Base-by-base conservation (phyloP, 768 basidiomycete species). In the Boletales sp. region DNA sequence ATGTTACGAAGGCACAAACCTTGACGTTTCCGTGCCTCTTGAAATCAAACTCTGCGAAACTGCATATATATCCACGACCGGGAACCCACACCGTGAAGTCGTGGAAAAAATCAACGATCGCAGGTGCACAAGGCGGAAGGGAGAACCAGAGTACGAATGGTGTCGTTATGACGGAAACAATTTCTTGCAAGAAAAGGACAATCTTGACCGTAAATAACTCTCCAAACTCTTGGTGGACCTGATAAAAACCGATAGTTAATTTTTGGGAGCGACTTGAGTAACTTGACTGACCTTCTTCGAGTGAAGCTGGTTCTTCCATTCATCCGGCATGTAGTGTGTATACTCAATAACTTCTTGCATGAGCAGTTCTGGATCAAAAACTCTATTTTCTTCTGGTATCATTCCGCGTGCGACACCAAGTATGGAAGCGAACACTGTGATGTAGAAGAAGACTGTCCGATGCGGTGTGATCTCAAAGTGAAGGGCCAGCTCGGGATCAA, bases 21-120 rank as follows among this genome's bases (percentile, higher is more conserved):
- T 89, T 93, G 65, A 92, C 78, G 65, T 94, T 94, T 0, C 94
- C 93, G 54, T 97, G 93, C 48, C 93, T 73, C 71, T 93, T 86
- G 67, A 99, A 98, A 66, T 98, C 94, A 65, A 99, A 99, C 52
- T 95, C 94, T 4, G 97, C 97, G 68, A 98, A 99, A 48, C 90
- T 94, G 64, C 97, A 98, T 17, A 99, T 90, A 61, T 97, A 95
- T 5, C 97, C 97, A 2, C 97, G 79, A 0, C 94, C 92, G 52
- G 97, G 94, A 18, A 99, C 87, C 67, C 98, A 95, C 1, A 99
- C 87, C 0, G 93, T 88, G 64, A 97, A 99, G 68, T 98, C 95
- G 30, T 95, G 83, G 80, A 99, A 98, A 65, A 99, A 98, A 65
- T 99, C 97, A 53, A 99, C 81, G 57, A 98, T 88, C 0, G 86